Evolutionary conservation across 2,329 filamentous ascomycete genomes (phyloP), one percentile per base, ranked within the genome.

Genomic region (Penicillium sp.): DNA sequence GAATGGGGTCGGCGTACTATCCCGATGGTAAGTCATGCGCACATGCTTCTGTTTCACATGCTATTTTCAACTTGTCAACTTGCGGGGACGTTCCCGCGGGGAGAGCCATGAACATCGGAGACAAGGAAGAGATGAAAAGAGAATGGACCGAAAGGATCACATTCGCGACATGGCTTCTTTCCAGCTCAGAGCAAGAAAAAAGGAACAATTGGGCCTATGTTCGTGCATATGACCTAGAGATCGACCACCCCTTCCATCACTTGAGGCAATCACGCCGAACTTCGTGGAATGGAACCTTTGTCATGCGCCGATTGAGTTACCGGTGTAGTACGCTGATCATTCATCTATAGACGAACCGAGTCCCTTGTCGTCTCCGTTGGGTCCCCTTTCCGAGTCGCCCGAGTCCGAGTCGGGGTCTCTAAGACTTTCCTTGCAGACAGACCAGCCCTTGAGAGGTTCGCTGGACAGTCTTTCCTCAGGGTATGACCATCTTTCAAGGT

Each of bases 401-500:
- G 61, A 69, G 54, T 59, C 61, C 25, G 62, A 64, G 44, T 53
- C 61, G 44, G 63, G 60, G 42, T 61, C 78, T 45, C 77, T 69
- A 76, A 79, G 73, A 56, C 69, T 80, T 58, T 70, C 70, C 31
- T 61, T 66, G 47, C 69, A 72, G 67, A 70, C 80, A 44, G 81
- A 84, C 58, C 81, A 79, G 56, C 76, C 78, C 58, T 78, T 83
- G 67, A 84, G 87, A 53, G 84, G 89, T 72, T 92, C 89, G 44
- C 84, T 91, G 65, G 89, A 93, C 69, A 83, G 82, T 50, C 81
- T 83, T 45, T 77, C 80, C 57, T 71, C 76, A 61, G 86, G 88
- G 59, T 82, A 82, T 72, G 88, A 91, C 68, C 76, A 81, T 62
- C 75, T 89, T 70, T 79, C 86, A 71, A 90, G 87, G 88, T 93